These are phyloP conservation scores for Phytophthora palmivora DNA, from an alignment of 352 stramenopile species.

Conservation along the genomic window DNA sequence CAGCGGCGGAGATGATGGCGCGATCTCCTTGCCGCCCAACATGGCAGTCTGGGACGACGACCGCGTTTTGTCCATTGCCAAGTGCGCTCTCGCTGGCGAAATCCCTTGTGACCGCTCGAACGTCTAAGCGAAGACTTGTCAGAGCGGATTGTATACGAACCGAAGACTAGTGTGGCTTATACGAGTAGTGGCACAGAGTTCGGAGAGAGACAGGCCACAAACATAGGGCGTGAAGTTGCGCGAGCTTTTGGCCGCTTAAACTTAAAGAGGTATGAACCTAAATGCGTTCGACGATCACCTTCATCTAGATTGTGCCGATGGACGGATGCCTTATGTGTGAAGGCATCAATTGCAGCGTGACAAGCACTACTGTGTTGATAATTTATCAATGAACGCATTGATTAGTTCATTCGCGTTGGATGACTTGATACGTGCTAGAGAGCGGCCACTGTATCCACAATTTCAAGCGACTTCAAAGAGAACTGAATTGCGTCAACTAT, in stretches of 20 bases:
- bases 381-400: no score
- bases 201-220: conserved; percentile 5
- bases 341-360: no score
- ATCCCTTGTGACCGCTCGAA: neutral
- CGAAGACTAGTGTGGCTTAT: conserved; percentile 3
- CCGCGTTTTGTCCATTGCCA: conserved; percentile 23
- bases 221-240: no score
- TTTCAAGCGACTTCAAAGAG: neutral
- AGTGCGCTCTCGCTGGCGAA: conserved; percentile 2
- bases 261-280: no score
- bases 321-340: no score
- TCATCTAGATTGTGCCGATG: no score
- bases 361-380: no score
- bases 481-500: conserved; percentile 10
- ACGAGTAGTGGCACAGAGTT: neutral
- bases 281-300: no score
- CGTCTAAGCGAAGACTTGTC: conserved; percentile 1
- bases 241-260: no score
- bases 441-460: conserved; percentile 9
- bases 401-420: conserved; percentile 4
- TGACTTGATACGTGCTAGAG: conserved; percentile 15
- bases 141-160: conserved; percentile 3
- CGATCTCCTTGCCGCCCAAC: conserved; percentile 23
- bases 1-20: conserved; percentile 4
- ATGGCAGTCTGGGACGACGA: conserved; percentile 27